These are phyloP conservation scores for Syzygium oleosum DNA, from an alignment of 345 rosid genomes.

Conservation along the genomic window DNA sequence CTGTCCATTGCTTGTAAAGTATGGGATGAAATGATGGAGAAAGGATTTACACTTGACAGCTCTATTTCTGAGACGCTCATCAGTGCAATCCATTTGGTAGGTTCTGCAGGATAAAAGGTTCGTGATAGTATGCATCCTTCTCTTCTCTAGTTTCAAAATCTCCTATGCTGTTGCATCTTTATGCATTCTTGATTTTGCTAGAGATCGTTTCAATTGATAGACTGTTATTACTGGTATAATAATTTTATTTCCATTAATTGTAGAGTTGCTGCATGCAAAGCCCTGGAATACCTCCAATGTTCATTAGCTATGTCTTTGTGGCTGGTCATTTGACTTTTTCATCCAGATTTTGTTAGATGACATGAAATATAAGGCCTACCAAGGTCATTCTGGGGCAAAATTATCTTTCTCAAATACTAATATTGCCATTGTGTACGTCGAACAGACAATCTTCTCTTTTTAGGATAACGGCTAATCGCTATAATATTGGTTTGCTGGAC, in stretches of 20 bases:
- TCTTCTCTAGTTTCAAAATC: background rate
- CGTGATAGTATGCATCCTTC: background rate
- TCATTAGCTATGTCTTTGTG: background rate
- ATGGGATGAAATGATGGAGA: conserved; percentile 99
- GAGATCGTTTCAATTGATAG: background rate
- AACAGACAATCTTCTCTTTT: background rate
- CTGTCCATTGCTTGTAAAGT: conserved; percentile 53
- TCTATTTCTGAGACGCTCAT: conserved; percentile 59
- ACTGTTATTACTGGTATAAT: background rate
- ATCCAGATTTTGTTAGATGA: background rate
- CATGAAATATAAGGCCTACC: background rate
- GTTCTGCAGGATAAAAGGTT: conserved; percentile 19
- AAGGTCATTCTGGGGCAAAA: background rate
- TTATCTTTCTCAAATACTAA: background rate
- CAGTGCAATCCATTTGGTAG: conserved; percentile 31
- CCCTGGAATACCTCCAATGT: background rate
- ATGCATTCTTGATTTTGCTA: background rate
- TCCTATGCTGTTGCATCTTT: background rate
- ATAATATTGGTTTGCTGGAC: background rate
- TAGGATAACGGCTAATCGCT: background rate
- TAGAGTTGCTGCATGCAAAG: background rate
- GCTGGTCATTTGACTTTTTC: background rate
- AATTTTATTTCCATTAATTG: background rate
- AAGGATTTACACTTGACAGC: conserved; percentile 85
- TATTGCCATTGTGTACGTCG: background rate